Evolutionary conservation across 2,329 filamentous ascomycete genomes (phyloP).

Genomic region (Colletotrichum zoysiae): DNA sequence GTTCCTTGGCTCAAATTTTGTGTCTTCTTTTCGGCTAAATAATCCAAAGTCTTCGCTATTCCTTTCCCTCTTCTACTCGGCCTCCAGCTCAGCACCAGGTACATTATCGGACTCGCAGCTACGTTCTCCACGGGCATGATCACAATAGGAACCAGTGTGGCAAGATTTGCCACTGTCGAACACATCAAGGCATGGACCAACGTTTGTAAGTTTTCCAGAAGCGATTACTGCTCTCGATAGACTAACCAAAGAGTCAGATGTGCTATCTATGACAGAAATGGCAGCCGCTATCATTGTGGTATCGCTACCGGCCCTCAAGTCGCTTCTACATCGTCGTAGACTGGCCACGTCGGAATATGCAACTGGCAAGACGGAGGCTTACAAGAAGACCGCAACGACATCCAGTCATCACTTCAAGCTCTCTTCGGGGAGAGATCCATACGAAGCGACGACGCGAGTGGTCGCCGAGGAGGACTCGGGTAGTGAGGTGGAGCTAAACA

Average conservation of each 20-base stretch:
- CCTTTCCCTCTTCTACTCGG: constrained; percentile 44
- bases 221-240: fast-evolving
- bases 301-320: constrained; percentile 43
- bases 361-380: constrained; percentile 27
- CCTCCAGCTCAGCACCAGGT: constrained; percentile 42
- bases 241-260: constrained; percentile 32
- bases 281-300: constrained; percentile 44
- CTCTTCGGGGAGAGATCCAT: constrained; percentile 43
- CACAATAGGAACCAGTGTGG: constrained; percentile 44
- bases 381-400: constrained; percentile 30
- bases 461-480: constrained; percentile 40
- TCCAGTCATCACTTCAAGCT: constrained; percentile 42
- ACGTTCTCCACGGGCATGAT: constrained; percentile 44
- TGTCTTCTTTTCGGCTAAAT: neutral
- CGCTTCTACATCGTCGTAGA: constrained; percentile 42
- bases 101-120: constrained; percentile 43
- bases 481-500: constrained; percentile 44
- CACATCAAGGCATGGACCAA: constrained; percentile 44
- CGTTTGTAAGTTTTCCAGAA: constrained; percentile 40
- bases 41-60: constrained; percentile 42
- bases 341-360: constrained; percentile 32
- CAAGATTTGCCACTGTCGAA: constrained; percentile 43
- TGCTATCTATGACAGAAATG: constrained; percentile 44
- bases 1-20: neutral
- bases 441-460: constrained; percentile 33